These are phyloP conservation scores for Cryptococcus sp. DNA, from an alignment of 1,284 basidiomycete genomes.

Conservation along the genomic window DNA sequence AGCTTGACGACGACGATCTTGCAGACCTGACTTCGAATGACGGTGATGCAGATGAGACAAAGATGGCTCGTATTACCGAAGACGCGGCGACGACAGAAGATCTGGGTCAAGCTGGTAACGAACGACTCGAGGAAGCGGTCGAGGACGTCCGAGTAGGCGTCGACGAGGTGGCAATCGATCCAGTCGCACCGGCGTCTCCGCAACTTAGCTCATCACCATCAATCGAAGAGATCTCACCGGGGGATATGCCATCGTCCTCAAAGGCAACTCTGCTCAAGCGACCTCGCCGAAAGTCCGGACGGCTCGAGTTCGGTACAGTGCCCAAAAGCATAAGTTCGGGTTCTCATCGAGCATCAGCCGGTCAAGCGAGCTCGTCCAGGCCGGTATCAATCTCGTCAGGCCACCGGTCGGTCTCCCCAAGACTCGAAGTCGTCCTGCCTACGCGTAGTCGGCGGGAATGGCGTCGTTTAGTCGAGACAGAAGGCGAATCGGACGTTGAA, in stretches of 20 bases:
- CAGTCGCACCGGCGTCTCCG: not conserved
- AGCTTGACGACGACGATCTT: constrained; percentile 10
- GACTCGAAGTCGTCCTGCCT: constrained; percentile 6
- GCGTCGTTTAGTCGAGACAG: constrained; percentile 10
- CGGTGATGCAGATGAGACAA: constrained; percentile 2
- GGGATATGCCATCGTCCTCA: constrained; percentile 5
- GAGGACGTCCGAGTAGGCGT: constrained; percentile 6
- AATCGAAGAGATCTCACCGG: not conserved
- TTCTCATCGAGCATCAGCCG: not conserved
- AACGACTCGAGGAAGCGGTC: constrained; percentile 1
- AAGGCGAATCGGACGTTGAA: constrained; percentile 16
- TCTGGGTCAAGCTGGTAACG: not conserved
- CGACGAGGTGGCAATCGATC: constrained; percentile 4
- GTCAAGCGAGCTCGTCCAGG: not conserved
- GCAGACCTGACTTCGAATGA: constrained; percentile 8
- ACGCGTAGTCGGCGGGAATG: constrained; percentile 9
- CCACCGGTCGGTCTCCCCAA: not conserved
- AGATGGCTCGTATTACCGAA: not conserved
- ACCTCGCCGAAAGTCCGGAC: not conserved
- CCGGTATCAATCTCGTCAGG: not conserved
- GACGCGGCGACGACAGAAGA: no score
- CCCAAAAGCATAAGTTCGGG: not conserved
- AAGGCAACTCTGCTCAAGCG: not conserved
- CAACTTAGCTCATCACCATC: not conserved
- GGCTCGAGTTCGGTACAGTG: not conserved